Conservation (phyloP, 1,139 yeast species). For the Magnusiomyces suaveolens region DNA sequence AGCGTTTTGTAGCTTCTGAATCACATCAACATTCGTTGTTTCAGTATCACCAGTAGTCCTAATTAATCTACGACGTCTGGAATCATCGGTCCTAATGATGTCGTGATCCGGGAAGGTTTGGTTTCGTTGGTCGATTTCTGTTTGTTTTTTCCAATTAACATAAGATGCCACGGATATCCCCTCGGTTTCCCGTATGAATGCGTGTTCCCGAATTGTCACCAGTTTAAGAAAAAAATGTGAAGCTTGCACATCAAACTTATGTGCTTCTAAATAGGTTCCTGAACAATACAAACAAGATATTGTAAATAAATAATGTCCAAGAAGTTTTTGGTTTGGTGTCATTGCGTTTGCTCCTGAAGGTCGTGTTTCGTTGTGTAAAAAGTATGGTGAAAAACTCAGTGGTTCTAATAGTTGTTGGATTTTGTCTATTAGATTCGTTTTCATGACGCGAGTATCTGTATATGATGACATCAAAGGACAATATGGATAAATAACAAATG, state of each 20-base stretch:
- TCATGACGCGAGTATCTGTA: not conserved
- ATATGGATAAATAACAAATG: not conserved
- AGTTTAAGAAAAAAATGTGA: not conserved
- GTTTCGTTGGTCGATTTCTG: no score
- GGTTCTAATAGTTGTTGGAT: not conserved
- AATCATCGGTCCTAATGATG: no score
- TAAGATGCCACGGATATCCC: no score
- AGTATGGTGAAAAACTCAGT: not conserved
- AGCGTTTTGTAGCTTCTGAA: no score
- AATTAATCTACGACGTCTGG: no score
- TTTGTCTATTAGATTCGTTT: not conserved
- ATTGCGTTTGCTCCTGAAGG: not conserved
- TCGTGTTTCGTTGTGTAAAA: not conserved
- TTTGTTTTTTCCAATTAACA: no score
- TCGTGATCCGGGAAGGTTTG: no score
- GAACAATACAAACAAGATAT: not conserved
- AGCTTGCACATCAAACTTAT: not conserved
- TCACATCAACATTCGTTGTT: no score
- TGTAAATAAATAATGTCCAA: not conserved
- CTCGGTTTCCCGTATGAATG: not conserved
- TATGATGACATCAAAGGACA: not conserved
- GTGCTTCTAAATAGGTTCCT: not conserved
- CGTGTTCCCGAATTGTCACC: not conserved
- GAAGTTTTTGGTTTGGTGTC: not conserved
- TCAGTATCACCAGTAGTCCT: no score